Percentiles rank a stretch among this genome's conserved stretches.
These are phyloP conservation scores for Herpetospermum pedunculosum DNA, from an alignment of 306 rosid genomes.

Conservation along the genomic window DNA sequence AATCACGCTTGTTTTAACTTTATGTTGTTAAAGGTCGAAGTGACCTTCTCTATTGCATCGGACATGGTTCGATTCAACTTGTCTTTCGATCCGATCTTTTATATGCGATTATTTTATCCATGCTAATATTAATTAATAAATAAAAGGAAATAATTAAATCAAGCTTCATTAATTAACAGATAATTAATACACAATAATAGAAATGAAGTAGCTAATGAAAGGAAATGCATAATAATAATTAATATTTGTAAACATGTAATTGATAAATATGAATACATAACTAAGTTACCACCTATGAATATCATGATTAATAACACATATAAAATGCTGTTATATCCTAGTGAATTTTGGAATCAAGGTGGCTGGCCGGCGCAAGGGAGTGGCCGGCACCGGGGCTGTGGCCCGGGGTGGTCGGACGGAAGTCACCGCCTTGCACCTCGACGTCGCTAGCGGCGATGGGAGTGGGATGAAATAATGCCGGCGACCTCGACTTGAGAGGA, in stretches of 20 bases:
- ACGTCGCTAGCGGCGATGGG: not conserved
- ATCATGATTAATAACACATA: not conserved
- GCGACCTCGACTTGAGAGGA: not conserved
- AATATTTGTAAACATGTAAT: not conserved
- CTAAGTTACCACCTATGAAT: not conserved
- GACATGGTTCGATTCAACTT: too few relatives aligned
- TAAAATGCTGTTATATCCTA: not conserved
- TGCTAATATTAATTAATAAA: too few relatives aligned
- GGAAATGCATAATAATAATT: not conserved
- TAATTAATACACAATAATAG: not conserved
- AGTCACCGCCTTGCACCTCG: slow-evolving; percentile 24
- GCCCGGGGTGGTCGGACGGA: slow-evolving; percentile 65
- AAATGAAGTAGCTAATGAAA: not conserved
- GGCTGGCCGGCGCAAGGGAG: slow-evolving; percentile 20
- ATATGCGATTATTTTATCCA: too few relatives aligned
- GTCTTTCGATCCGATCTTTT: too few relatives aligned
- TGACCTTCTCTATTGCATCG: too few relatives aligned
- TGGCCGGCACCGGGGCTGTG: slow-evolving; percentile 92
- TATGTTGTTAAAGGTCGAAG: too few relatives aligned
- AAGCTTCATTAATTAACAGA: not conserved
- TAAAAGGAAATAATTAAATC: too few relatives aligned
- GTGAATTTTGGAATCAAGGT: slow-evolving; percentile 6
- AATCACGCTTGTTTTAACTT: too few relatives aligned
- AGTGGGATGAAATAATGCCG: not conserved
- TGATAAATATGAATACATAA: not conserved